Evolutionary conservation across 2,329 filamentous ascomycete genomes (phyloP).

Genomic region (Hymenoscyphus occultus): DNA sequence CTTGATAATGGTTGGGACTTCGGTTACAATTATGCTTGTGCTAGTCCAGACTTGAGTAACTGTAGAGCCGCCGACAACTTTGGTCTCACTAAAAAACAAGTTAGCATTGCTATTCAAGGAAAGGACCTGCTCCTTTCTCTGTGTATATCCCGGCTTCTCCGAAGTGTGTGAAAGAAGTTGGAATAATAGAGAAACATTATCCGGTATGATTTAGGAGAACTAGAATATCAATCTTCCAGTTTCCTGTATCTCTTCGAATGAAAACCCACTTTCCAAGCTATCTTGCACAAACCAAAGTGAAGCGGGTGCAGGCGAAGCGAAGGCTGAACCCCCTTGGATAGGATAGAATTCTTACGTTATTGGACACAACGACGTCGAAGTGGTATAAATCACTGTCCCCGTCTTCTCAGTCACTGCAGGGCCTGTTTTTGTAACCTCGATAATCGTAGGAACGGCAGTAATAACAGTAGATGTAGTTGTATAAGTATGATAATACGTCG

Average conservation of each 20-base stretch:
- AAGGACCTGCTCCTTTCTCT: no score
- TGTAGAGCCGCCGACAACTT: constrained; percentile 3
- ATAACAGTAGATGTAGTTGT: constrained; percentile 38
- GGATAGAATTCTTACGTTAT: not conserved
- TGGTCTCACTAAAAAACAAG: not conserved
- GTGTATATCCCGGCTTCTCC: no score
- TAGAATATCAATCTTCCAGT: no score
- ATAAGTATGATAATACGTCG: constrained; percentile 42
- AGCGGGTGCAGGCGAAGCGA: no score
- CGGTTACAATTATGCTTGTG: constrained; percentile 13
- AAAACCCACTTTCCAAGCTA: no score
- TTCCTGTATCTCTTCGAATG: no score
- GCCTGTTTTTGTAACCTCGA: not conserved
- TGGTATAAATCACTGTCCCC: constrained; percentile 1
- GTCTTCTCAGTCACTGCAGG: not conserved
- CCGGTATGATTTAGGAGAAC: no score
- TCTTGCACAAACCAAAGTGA: no score
- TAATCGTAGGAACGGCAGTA: not conserved
- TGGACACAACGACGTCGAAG: constrained; percentile 8
- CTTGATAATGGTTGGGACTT: constrained; percentile 20
- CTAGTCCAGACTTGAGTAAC: constrained; percentile 10
- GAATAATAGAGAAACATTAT: no score
- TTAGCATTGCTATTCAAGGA: not conserved
- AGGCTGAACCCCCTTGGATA: no score
- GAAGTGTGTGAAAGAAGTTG: no score